Base-by-base conservation (phyloP, 1,284 basidiomycete species). In the Irpex rosettiformis region DNA sequence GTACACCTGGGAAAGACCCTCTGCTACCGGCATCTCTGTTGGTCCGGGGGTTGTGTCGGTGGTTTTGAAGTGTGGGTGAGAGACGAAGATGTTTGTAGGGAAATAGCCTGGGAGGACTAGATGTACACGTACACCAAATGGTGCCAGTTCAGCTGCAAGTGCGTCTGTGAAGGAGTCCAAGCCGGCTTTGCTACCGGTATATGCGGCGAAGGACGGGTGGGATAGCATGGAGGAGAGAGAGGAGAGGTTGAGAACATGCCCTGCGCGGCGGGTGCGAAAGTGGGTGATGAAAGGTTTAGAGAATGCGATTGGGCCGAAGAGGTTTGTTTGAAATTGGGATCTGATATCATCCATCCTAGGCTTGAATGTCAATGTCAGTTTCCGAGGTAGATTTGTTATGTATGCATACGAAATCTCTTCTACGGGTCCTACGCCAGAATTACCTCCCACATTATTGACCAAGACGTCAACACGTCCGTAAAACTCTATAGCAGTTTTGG, bases 31-130 rank as follows among this genome's bases (percentile, higher is more conserved):
- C 24, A 40, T 57, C 40, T 57, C 28, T 37, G 57, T 30, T 25
- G 45, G 47, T 28, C 43, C 49, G 25, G 58, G 33, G 2, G 48
- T 40, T 37, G 30, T 37, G 30, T 37, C 11, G 10, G 33, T 11
- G 10, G 62, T 59, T 18, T 59, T 52, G n/a, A 37, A 51, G 47
- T 52, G n/a, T 21, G 56, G 42, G 4, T 43, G 27, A 25, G 30
- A 45, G 33, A 52, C 29, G 43, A 69, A 42, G 58, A 68, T 66
- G 52, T 62, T 63, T 7, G 70, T 70, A 16, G 63, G 65, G 63
- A 72, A 70, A 62, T 64, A 69, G 3, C 70, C 69, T 2, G 70
- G 68, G 40, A 64, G 56, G 42, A 73, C 61, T 28, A 64, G 58
- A 49, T 64, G 55, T 22, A 66, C 67, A 11, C 64, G 66, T 47